Percentiles rank a stretch among this genome's conserved stretches.
These are phyloP conservation scores for Diddensiella caesifluorescens DNA, from an alignment of 805 yeast genomes.

Conservation along the genomic window DNA sequence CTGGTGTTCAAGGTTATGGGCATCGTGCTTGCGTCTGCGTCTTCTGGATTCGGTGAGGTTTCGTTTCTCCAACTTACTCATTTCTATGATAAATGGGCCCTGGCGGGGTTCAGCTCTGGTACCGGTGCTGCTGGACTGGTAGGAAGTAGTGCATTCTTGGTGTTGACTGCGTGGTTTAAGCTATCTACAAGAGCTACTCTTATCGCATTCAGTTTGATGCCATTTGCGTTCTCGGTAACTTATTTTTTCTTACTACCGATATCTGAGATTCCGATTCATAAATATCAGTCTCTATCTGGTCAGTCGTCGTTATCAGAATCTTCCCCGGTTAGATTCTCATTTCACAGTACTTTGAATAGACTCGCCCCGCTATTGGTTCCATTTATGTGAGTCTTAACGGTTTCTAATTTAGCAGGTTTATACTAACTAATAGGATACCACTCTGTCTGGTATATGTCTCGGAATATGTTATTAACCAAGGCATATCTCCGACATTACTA, in stretches of 20 bases:
- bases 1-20: slow-evolving; percentile 52
- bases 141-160: slow-evolving; percentile 65
- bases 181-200: slow-evolving; percentile 52
- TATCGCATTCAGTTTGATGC: slow-evolving; percentile 46
- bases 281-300: not conserved
- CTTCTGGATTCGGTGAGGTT: slow-evolving; percentile 88
- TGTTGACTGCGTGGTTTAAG: slow-evolving; percentile 64
- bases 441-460: slow-evolving; percentile 74
- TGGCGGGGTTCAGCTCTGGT: slow-evolving; percentile 88
- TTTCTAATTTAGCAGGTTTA: not conserved
- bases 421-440: slow-evolving; percentile 43
- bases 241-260: slow-evolving; percentile 31
- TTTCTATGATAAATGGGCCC: slow-evolving; percentile 52
- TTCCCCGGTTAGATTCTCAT: not conserved
- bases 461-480: slow-evolving; percentile 88
- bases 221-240: slow-evolving; percentile 29
- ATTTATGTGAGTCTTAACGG: slow-evolving; percentile 48
- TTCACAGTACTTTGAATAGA: slow-evolving; percentile 21
- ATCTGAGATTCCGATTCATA: slow-evolving; percentile 14
- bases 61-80: slow-evolving; percentile 87
- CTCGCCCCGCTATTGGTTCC: slow-evolving; percentile 32
- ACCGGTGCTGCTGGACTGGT: slow-evolving; percentile 93
- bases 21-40: slow-evolving; percentile 68
- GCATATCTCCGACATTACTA: slow-evolving; percentile 80
- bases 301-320: not conserved